Percentiles rank a stretch among this genome's conserved stretches.
Evolutionary conservation across 2,329 filamentous ascomycete genomes (phyloP).

Genomic region (Beauveria scarabaeidicola): DNA sequence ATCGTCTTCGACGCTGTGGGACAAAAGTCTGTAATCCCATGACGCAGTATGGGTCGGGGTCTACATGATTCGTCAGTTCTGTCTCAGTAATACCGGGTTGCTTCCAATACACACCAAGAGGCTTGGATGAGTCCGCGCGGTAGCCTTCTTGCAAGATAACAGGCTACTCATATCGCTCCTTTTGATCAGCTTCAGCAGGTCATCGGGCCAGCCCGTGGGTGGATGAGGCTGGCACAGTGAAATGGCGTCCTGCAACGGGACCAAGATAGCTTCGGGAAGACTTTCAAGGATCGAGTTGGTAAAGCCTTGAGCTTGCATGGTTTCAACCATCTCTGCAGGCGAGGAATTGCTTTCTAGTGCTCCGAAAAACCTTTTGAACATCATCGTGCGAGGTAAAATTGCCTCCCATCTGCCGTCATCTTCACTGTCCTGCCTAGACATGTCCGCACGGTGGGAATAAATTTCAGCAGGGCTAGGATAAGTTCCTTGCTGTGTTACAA

Average conservation of each 20-base stretch:
- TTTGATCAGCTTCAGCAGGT: slow-evolving; percentile 66
- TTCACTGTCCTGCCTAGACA: slow-evolving; percentile 26
- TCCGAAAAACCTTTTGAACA: slow-evolving; percentile 60
- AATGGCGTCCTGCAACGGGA: slow-evolving; percentile 75
- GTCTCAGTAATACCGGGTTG: not conserved
- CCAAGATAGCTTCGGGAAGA: slow-evolving; percentile 74
- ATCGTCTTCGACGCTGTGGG: slow-evolving; percentile 54
- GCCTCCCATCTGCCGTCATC: slow-evolving; percentile 34
- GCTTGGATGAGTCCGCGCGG: slow-evolving; percentile 26
- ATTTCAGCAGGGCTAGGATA: slow-evolving; percentile 39
- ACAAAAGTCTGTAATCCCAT: slow-evolving; percentile 73
- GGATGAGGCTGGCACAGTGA: slow-evolving; percentile 77
- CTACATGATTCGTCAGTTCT: slow-evolving; percentile 23
- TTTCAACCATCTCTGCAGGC: slow-evolving; percentile 59
- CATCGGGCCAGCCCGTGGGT: slow-evolving; percentile 64
- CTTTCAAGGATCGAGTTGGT: slow-evolving; percentile 63
- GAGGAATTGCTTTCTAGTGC: slow-evolving; percentile 43
- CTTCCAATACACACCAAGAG: slow-evolving; percentile 32
- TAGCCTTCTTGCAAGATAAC: slow-evolving; percentile 35
- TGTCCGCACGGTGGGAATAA: slow-evolving; percentile 30
- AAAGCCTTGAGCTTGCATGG: slow-evolving; percentile 59
- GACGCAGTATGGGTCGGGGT: slow-evolving; percentile 55
- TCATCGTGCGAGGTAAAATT: slow-evolving; percentile 57
- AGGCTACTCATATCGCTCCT: slow-evolving; percentile 71
- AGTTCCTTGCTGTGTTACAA: slow-evolving; percentile 29